Evolutionary conservation across 2,329 filamentous ascomycete genomes (phyloP), one percentile per base, ranked within the genome.

Genomic region (Blastomyces gilchristii): DNA sequence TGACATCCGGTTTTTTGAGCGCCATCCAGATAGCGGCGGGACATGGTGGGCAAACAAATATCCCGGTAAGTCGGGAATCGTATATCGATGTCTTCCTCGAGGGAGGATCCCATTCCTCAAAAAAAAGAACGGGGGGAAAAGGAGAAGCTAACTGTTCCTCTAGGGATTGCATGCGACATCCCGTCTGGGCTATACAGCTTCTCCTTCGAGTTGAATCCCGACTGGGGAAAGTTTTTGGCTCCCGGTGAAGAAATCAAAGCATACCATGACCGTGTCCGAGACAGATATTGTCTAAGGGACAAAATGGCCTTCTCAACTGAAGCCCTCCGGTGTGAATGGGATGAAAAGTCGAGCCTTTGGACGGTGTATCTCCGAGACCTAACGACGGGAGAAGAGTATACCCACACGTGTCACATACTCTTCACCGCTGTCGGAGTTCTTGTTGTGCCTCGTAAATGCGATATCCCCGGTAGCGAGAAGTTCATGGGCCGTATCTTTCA

Each of bases 1-100:
- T 57, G 82, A 86, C 64, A 79, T 87, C 65, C 75, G 74, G 12
- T 79, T 87, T 69, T 87, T 87, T 64, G 85, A 87, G 49, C 75
- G 81, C 31, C 75, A 83, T 65, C 69, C 75, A 8, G 77, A 77
- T 2, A 75, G 83, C 25, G 85, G 85, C 25, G 85, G 85, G 12
- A 87, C 85, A 1, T 87, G 85, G 85, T 79, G 79, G 69, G 79
- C 80, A 60, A 87, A 86, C 69, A 75, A 78, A 34, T 87, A 88
- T 71, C 85, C 82, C 43, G 81, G 70, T 70, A 3, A 37, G 58
- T 57, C 37, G 3, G 34, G 8, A 47, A 14, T 34, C n/a, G 14
- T 34, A 58, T 31, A 18, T 22, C 5, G 6, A 43, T 16, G 22
- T 41, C 5, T 22, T 18, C 18, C 22, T 25, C 56, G 6, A 25